phyloP scores from a whole-genome alignment of 2,329 filamentous ascomycete species.

The Xylariaceae sp. region DNA sequence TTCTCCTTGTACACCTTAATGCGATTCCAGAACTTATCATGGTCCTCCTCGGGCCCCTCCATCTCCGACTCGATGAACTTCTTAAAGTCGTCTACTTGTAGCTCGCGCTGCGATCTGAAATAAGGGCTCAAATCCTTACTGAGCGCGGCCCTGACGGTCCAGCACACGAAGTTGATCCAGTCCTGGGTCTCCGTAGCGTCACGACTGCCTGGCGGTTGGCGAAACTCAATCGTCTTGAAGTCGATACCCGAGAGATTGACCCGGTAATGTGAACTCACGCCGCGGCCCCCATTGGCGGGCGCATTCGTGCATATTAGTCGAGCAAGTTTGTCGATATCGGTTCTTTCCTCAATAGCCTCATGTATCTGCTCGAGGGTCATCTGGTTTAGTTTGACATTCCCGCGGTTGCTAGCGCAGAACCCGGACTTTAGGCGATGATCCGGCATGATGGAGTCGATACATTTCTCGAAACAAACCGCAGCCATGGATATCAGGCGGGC shows the following conservation, averaged over 20 bases:
- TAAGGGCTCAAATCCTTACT: neutral
- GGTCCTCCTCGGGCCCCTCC: neutral
- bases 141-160: neutral
- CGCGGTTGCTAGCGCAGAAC: neutral
- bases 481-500: neutral
- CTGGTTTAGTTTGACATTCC: neutral
- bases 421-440: neutral
- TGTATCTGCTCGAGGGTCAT: neutral
- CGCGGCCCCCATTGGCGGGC: neutral
- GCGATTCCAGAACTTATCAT: neutral
- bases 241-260: neutral
- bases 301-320: neutral
- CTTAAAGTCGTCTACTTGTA: neutral
- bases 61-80: neutral
- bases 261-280: neutral
- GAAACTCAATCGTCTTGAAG: neutral
- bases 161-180: neutral
- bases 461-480: neutral
- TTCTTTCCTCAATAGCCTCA: neutral
- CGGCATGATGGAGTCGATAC: neutral
- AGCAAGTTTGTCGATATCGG: neutral
- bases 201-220: neutral
- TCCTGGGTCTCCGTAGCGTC: neutral
- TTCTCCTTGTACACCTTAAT: neutral
- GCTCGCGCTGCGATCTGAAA: neutral